A percentile compares a stretch with the other conserved stretches of the same genome.
Conservation (phyloP, 257 asterid species). For the Fraxinus quadrangulata region DNA sequence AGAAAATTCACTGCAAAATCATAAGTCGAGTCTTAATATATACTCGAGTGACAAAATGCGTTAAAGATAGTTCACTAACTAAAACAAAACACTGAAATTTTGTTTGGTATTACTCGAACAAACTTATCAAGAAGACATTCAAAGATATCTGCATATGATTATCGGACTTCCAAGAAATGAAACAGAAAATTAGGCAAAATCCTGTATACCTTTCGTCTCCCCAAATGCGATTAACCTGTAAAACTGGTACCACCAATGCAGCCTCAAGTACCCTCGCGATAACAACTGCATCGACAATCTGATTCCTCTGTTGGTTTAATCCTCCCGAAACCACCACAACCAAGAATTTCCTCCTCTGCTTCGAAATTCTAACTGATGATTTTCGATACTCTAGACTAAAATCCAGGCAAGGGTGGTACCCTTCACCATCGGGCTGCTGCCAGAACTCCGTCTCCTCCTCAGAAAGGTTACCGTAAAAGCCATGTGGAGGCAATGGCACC, state of each 20-base stretch:
- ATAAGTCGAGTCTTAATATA: neutral
- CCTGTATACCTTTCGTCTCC: conserved; percentile 56
- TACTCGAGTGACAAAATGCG: neutral
- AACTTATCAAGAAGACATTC: neutral
- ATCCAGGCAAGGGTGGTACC: conserved; percentile 57
- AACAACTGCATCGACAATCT: conserved; percentile 73
- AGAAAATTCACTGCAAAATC: conserved; percentile 56
- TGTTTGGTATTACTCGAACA: neutral
- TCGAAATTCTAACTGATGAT: conserved; percentile 40
- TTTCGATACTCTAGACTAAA: conserved; percentile 53
- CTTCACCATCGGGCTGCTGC: conserved; percentile 57
- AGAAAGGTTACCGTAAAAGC: conserved; percentile 33
- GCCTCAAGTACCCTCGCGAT: conserved; percentile 65
- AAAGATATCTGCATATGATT: neutral
- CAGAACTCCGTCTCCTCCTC: conserved; percentile 54
- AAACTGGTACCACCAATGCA: conserved; percentile 60
- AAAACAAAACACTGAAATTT: neutral
- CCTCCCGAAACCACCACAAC: conserved; percentile 74
- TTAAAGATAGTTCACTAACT: neutral
- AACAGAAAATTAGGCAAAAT: neutral
- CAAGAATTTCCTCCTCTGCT: conserved; percentile 51
- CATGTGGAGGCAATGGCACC: conserved; percentile 54
- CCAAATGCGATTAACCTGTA: conserved; percentile 69
- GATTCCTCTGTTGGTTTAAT: conserved; percentile 67
- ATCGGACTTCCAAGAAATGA: neutral